These are phyloP conservation scores for Berkeleyomyces rouxiae DNA, from an alignment of 2,329 filamentous ascomycete species.

Conservation along the genomic window DNA sequence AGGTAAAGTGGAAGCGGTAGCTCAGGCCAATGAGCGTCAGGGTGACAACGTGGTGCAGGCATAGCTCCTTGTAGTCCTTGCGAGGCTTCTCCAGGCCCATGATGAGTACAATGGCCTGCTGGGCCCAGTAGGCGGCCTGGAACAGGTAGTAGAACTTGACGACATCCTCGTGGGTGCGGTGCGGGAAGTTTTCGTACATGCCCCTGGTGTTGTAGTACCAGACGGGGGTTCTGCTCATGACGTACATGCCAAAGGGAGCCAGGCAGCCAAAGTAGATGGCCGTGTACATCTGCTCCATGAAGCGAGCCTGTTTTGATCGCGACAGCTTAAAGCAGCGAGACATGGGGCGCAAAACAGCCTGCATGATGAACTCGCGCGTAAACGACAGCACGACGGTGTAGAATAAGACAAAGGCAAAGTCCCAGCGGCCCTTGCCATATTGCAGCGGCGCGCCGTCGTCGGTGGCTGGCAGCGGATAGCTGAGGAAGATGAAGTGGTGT, in stretches of 20 bases:
- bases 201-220: slow-evolving; percentile 89
- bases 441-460: slow-evolving; percentile 34
- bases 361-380: slow-evolving; percentile 92
- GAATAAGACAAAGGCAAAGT: slow-evolving; percentile 75
- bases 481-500: slow-evolving; percentile 72
- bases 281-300: slow-evolving; percentile 94
- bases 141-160: slow-evolving; percentile 97
- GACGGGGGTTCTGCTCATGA: slow-evolving; percentile 79
- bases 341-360: slow-evolving; percentile 64
- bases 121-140: slow-evolving; percentile 87
- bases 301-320: slow-evolving; percentile 67
- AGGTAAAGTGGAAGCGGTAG: slow-evolving; percentile 93
- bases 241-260: slow-evolving; percentile 69
- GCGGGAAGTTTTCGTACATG: slow-evolving; percentile 83
- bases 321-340: slow-evolving; percentile 55
- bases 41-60: slow-evolving; percentile 81
- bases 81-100: slow-evolving; percentile 81
- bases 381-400: slow-evolving; percentile 84
- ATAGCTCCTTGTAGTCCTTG: slow-evolving; percentile 89
- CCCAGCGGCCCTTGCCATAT: slow-evolving; percentile 79
- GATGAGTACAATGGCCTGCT: slow-evolving; percentile 77
- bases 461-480: slow-evolving; percentile 52
- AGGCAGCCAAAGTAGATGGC: slow-evolving; percentile 76
- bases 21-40: slow-evolving; percentile 67
- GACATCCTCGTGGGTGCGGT: slow-evolving; percentile 57